Percentiles rank a stretch among this genome's conserved stretches.
Conservation (phyloP, 2,329 filamentous ascomycete species). For the Cercospora canescens region DNA sequence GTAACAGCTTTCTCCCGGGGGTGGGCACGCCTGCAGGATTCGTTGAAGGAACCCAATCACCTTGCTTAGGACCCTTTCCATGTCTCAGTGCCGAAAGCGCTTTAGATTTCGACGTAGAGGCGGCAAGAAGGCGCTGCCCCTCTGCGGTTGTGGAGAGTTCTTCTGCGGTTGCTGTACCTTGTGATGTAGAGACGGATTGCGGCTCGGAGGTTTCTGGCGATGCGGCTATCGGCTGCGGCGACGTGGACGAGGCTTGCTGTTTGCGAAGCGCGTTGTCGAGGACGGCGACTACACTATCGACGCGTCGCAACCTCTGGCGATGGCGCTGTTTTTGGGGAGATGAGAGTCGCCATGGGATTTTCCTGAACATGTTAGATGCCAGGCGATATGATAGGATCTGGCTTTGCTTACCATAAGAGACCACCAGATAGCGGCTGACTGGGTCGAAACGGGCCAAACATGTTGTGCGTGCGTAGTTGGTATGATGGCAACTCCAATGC, state of each 20-base stretch:
- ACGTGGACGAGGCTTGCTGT: slow-evolving; percentile 49
- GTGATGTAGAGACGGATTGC: background rate
- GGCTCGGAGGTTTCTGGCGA: slow-evolving; percentile 1
- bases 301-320: slow-evolving; percentile 75
- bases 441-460: slow-evolving; percentile 83
- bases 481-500: background rate
- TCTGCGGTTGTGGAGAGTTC: slow-evolving; percentile 34
- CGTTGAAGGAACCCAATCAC: slow-evolving; percentile 28
- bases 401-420: slow-evolving; percentile 69
- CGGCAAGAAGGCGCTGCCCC: slow-evolving; percentile 33
- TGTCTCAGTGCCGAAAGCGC: slow-evolving; percentile 27
- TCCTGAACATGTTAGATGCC: slow-evolving; percentile 56
- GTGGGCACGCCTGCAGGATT: slow-evolving; percentile 13
- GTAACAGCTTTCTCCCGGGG: slow-evolving; percentile 20
- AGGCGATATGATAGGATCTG: background rate
- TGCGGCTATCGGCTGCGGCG: slow-evolving; percentile 13
- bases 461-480: slow-evolving; percentile 42
- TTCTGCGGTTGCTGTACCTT: slow-evolving; percentile 25
- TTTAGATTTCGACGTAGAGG: slow-evolving; percentile 5
- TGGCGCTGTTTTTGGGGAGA: slow-evolving; percentile 87
- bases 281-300: slow-evolving; percentile 84
- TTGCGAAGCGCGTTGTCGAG: slow-evolving; percentile 69
- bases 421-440: slow-evolving; percentile 76
- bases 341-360: slow-evolving; percentile 95
- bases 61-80: slow-evolving; percentile 35